These are phyloP conservation scores for Arctostaphylos glauca DNA, from an alignment of 148 eudicot genomes.

Conservation along the genomic window DNA sequence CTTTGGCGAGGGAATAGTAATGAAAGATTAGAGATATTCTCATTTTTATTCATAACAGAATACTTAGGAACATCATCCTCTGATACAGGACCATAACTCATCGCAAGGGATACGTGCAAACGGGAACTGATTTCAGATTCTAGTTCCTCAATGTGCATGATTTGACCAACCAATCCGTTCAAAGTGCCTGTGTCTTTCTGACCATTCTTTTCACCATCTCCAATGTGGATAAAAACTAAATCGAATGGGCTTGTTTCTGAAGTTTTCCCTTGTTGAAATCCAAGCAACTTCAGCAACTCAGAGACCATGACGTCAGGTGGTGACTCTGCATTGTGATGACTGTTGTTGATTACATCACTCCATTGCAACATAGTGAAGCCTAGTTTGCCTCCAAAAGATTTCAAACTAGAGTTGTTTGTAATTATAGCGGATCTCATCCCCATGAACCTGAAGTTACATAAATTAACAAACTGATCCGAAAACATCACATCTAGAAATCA, in stretches of 20 bases:
- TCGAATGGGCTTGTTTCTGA: slow-evolving; percentile 58
- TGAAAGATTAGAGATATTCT: slow-evolving; percentile 36
- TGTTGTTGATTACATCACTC: slow-evolving; percentile 31
- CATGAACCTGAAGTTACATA: slow-evolving; percentile 69
- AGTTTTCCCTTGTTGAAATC: slow-evolving; percentile 68
- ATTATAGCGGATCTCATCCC: slow-evolving; percentile 82
- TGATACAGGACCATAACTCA: slow-evolving; percentile 60
- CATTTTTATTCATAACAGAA: slow-evolving; percentile 32
- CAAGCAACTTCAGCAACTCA: slow-evolving; percentile 70
- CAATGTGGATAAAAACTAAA: slow-evolving; percentile 73
- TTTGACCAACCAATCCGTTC: slow-evolving; percentile 57
- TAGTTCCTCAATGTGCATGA: slow-evolving; percentile 43
- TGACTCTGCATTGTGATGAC: slow-evolving; percentile 11
- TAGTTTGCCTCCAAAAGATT: slow-evolving; percentile 53
- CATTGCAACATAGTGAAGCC: slow-evolving; percentile 50
- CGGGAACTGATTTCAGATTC: slow-evolving; percentile 62
- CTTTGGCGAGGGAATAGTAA: slow-evolving; percentile 77
- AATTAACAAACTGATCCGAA: slow-evolving; percentile 9
- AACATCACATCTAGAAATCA: background rate
- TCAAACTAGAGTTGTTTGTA: slow-evolving; percentile 45
- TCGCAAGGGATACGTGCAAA: slow-evolving; percentile 66
- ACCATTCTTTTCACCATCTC: slow-evolving; percentile 30
- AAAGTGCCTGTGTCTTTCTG: slow-evolving; percentile 35
- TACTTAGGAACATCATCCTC: slow-evolving; percentile 33
- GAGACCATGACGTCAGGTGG: slow-evolving; percentile 31